phyloP scores from a whole-genome alignment of 2,329 filamentous ascomycete species.

The Thermothelomyces thermophilus region DNA sequence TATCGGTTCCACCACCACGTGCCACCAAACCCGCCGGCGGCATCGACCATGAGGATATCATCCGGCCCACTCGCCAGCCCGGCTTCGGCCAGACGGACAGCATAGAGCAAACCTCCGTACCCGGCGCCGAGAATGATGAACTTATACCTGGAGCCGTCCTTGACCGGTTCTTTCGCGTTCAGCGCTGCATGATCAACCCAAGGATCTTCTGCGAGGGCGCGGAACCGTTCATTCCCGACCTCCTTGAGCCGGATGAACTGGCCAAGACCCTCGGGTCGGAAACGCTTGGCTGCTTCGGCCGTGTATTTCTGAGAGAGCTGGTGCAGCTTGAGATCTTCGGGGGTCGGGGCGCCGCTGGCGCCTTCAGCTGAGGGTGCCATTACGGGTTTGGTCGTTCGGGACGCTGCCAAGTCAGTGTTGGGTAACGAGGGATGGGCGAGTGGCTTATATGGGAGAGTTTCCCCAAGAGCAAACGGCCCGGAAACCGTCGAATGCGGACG shows the following conservation, averaged over 20 bases:
- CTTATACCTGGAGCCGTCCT: slow-evolving; percentile 26
- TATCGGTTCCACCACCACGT: slow-evolving; percentile 50
- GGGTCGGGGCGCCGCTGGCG: slow-evolving; percentile 1
- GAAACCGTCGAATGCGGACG: too few relatives aligned
- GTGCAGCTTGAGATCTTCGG: slow-evolving; percentile 16
- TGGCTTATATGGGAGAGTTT: too few relatives aligned
- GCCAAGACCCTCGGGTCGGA: slow-evolving; percentile 28
- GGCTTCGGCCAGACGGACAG: slow-evolving; percentile 31
- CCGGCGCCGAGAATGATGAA: slow-evolving; percentile 33
- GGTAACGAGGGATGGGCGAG: background rate
- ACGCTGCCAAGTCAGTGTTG: background rate
- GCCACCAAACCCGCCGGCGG: slow-evolving; percentile 40
- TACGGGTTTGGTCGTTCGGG: background rate
- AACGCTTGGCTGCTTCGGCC: slow-evolving; percentile 31
- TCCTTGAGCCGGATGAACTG: slow-evolving; percentile 30
- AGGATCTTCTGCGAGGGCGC: slow-evolving; percentile 29
- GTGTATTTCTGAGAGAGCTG: slow-evolving; percentile 29
- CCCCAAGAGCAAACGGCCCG: background rate
- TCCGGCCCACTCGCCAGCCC: slow-evolving; percentile 28
- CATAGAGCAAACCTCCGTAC: slow-evolving; percentile 31
- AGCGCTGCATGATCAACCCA: slow-evolving; percentile 32
- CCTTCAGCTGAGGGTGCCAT: slow-evolving; percentile 2
- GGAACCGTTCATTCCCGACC: slow-evolving; percentile 20
- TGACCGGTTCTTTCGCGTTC: slow-evolving; percentile 25
- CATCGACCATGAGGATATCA: slow-evolving; percentile 38